Evolutionary conservation across 345 rosid species (phyloP).

Genomic region (Excoecaria cochinchinensis): DNA sequence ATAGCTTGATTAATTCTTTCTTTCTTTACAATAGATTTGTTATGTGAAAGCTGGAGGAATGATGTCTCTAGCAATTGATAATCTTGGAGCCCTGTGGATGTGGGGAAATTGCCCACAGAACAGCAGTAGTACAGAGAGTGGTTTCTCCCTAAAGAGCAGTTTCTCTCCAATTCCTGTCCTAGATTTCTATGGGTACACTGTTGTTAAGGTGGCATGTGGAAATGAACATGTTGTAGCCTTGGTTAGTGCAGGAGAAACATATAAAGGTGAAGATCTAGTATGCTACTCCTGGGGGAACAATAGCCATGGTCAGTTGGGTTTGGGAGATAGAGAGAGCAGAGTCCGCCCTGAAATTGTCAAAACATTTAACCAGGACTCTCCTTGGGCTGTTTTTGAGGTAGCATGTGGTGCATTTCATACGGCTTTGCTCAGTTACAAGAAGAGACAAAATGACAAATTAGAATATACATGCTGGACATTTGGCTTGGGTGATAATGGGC

Average conservation of each 20-base stretch:
- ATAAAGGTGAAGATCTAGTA: constrained; percentile 44
- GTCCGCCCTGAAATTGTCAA: constrained; percentile 55
- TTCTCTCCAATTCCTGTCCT: constrained; percentile 54
- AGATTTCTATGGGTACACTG: constrained; percentile 68
- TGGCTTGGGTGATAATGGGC: constrained; percentile 88
- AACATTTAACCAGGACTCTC: constrained; percentile 47
- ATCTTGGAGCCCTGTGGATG: constrained; percentile 73
- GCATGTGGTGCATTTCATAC: constrained; percentile 93
- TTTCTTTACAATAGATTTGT: constrained; percentile 45
- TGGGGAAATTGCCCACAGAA: constrained; percentile 82
- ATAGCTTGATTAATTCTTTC: neutral
- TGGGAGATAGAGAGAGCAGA: constrained; percentile 65
- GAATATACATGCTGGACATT: constrained; percentile 79
- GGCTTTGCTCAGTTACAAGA: constrained; percentile 62
- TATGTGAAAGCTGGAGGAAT: constrained; percentile 78
- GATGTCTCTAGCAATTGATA: constrained; percentile 89
- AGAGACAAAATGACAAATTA: constrained; percentile 43
- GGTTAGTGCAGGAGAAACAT: constrained; percentile 50
- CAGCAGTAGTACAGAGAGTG: constrained; percentile 33
- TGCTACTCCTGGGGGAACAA: constrained; percentile 88
- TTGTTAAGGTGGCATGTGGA: constrained; percentile 91
- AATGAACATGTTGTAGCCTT: constrained; percentile 80
- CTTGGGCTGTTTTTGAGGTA: constrained; percentile 60
- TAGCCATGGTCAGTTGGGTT: constrained; percentile 76
- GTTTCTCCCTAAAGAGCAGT: constrained; percentile 47